Evolutionary conservation across 2,329 filamentous ascomycete species (phyloP).

Genomic region (Lizonia empirigonia): DNA sequence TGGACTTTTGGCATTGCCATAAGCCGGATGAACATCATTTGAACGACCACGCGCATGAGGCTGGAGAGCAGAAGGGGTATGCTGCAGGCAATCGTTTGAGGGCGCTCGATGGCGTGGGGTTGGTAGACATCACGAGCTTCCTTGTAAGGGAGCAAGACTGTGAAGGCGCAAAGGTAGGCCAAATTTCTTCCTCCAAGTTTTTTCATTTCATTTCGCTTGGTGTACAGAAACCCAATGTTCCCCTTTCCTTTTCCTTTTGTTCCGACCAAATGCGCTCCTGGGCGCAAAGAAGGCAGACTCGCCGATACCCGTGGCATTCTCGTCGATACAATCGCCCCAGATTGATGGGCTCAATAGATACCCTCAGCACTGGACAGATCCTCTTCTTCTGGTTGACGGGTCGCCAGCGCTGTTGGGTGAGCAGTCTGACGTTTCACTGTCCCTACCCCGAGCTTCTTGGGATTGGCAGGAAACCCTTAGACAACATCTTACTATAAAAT

Average conservation of each 20-base stretch:
- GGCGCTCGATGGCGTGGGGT: slow-evolving; percentile 69
- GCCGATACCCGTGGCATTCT: slow-evolving; percentile 54
- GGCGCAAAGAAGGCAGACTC: slow-evolving; percentile 63
- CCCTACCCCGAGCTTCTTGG: slow-evolving; percentile 40
- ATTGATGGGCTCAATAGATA: slow-evolving; percentile 47
- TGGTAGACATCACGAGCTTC: slow-evolving; percentile 82
- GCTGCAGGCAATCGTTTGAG: slow-evolving; percentile 78
- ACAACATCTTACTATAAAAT: slow-evolving; percentile 31
- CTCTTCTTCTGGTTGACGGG: slow-evolving; percentile 41
- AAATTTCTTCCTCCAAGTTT: not conserved
- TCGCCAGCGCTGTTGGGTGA: slow-evolving; percentile 31
- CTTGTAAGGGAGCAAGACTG: slow-evolving; percentile 74
- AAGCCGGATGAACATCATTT: slow-evolving; percentile 74
- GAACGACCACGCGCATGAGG: slow-evolving; percentile 53
- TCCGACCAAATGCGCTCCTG: slow-evolving; percentile 24
- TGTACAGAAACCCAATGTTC: no score
- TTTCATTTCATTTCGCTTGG: no score
- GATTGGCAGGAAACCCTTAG: slow-evolving; percentile 41
- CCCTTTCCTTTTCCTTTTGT: not conserved
- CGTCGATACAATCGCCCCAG: slow-evolving; percentile 66
- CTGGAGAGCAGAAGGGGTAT: slow-evolving; percentile 65
- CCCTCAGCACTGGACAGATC: slow-evolving; percentile 31
- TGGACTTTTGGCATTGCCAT: slow-evolving; percentile 99
- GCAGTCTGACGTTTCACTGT: slow-evolving; percentile 43
- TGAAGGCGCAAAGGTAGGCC: slow-evolving; percentile 51